Percentiles rank a stretch among this genome's conserved stretches.
phyloP scores from a whole-genome alignment of 306 rosid genomes.

The Prunus mira region DNA sequence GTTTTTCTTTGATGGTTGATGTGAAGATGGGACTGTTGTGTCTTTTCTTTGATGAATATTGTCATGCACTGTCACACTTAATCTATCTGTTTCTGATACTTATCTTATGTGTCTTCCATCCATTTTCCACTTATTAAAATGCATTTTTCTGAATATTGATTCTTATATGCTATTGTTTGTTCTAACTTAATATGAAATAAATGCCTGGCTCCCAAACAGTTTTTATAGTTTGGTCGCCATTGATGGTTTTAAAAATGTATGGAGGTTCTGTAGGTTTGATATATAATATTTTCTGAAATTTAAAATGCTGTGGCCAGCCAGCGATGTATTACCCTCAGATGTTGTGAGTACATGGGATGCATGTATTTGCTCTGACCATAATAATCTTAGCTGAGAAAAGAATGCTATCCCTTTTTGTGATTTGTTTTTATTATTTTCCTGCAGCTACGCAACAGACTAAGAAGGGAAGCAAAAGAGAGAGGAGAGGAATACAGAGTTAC shows the following conservation, averaged over 20 bases:
- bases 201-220: too few relatives aligned
- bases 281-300: too few relatives aligned
- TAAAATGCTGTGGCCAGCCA: too few relatives aligned
- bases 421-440: conserved; percentile 6
- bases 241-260: too few relatives aligned
- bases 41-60: neutral
- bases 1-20: neutral
- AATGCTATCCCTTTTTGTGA: neutral
- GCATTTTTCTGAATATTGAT: neutral
- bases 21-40: neutral
- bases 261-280: too few relatives aligned
- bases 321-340: too few relatives aligned
- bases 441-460: conserved; percentile 50
- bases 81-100: neutral
- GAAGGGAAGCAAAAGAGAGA: conserved; percentile 64
- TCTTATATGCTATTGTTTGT: neutral
- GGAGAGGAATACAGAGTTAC: conserved; percentile 72
- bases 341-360: too few relatives aligned
- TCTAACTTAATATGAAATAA: too few relatives aligned
- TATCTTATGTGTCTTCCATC: neutral
- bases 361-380: too few relatives aligned
- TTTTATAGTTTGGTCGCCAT: too few relatives aligned
- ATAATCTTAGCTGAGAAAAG: neutral
- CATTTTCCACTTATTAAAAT: neutral
- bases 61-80: neutral